Evolutionary conservation across 2,329 filamentous ascomycete species (phyloP).

Genomic region (Cercospora berteroae): DNA sequence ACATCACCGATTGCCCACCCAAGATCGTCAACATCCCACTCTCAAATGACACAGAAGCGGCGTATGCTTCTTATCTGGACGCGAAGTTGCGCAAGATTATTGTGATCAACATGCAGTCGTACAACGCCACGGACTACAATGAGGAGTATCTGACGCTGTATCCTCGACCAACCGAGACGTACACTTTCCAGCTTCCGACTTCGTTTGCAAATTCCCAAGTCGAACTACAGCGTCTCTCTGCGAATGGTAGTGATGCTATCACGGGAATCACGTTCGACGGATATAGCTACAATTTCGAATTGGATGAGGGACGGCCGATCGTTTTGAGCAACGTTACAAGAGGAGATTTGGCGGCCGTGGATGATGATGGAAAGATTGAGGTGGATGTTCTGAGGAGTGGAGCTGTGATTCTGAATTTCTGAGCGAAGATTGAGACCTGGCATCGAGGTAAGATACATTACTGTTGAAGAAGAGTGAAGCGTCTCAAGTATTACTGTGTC

Average conservation of each 20-base stretch:
- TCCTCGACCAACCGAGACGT: slow-evolving; percentile 40
- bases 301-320: slow-evolving; percentile 55
- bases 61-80: slow-evolving; percentile 57
- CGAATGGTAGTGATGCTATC: slow-evolving; percentile 64
- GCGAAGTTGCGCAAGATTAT: slow-evolving; percentile 49
- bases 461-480: not conserved
- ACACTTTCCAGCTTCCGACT: slow-evolving; percentile 45
- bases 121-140: slow-evolving; percentile 48
- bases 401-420: slow-evolving; percentile 31
- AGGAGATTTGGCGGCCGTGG: slow-evolving; percentile 44
- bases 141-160: slow-evolving; percentile 46
- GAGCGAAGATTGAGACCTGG: not conserved
- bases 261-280: slow-evolving; percentile 62
- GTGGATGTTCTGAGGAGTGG: slow-evolving; percentile 33
- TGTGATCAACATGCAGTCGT: slow-evolving; percentile 58
- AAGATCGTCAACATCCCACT: slow-evolving; percentile 51
- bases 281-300: slow-evolving; percentile 60
- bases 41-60: slow-evolving; percentile 45
- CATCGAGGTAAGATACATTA: not conserved
- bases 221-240: slow-evolving; percentile 52
- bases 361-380: slow-evolving; percentile 38
- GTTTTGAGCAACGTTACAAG: slow-evolving; percentile 55
- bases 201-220: slow-evolving; percentile 27
- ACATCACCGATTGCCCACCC: slow-evolving; percentile 40
- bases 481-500: not conserved